Conservation (phyloP, 192 early-diverging fungal genomes). For the Backusella morwellensis region DNA sequence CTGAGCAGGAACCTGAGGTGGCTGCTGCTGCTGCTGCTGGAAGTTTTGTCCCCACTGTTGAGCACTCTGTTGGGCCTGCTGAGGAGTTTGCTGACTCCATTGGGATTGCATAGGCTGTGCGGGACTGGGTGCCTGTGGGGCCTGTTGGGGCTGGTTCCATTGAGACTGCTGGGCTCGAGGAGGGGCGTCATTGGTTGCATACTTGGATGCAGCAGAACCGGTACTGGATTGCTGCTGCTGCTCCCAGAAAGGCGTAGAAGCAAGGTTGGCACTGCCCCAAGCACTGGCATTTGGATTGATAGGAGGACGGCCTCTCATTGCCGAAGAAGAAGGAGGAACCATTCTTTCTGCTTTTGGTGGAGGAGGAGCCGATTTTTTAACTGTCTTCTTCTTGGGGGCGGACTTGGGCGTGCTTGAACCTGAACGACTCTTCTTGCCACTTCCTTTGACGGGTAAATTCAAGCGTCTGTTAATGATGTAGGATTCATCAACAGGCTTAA, state of each 20-base stretch:
- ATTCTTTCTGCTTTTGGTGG: not conserved
- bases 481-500: constrained; percentile 33
- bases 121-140: not conserved
- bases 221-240: not conserved
- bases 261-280: constrained; percentile 17
- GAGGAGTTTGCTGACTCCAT: not conserved
- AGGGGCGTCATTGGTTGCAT: not conserved
- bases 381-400: not conserved
- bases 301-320: not conserved
- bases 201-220: constrained; percentile 19
- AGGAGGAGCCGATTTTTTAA: not conserved
- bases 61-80: not conserved
- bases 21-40: not conserved
- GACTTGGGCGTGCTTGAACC: not conserved
- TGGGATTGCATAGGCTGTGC: not conserved
- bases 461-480: constrained; percentile 31
- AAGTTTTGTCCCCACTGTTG: not conserved
- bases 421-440: constrained; percentile 11
- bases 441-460: constrained; percentile 7
- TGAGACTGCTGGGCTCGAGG: constrained; percentile 17
- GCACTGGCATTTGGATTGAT: constrained; percentile 1
- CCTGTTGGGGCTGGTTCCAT: not conserved
- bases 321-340: constrained; percentile 2
- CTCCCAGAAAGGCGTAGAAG: constrained; percentile 33
- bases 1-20: not conserved